Base-by-base conservation (phyloP, 352 stramenopile genomes). In the Phytopythium chamaehyphon region DNA sequence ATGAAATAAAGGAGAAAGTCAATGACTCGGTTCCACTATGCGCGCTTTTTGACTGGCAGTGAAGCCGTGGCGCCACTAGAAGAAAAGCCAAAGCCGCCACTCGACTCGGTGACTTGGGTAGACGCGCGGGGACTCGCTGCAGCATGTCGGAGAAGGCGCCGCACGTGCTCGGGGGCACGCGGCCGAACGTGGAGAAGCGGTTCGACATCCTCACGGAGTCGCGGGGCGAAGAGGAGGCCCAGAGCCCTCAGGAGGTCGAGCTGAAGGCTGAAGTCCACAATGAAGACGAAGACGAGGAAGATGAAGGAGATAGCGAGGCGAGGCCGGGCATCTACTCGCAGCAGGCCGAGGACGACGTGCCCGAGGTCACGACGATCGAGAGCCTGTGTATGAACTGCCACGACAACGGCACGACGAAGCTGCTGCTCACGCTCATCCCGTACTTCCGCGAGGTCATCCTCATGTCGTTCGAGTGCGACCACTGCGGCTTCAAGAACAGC, bases 371-470 rank as follows among this genome's bases (percentile, higher is more conserved):
- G 10, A 74, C 67, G 23, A 68, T 87, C 42, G 69, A 88, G 47
- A 96, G 86, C 64, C 45, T 96, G 51, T 98, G 93, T 59, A 96
- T 96, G 68, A 88, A 88, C 60, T 98, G 93, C 67, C 62, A 74
- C 38, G 71, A 90, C 8, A 65, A 95, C 36, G 93, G 88, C 56
- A 85, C 62, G 19, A 98, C 93, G 12, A 83, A 84, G 40, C 68
- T 98, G 40, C 72, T 98, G 51, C 71, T 96, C 16, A 98, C 91
- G 11, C 83, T 92, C 51, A 96, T 98, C 59, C 94, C 94, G 24
- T 93, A 95, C 66, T 98, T 98, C 69, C 83, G 90, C 21, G 88
- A 98, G 59, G 77, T 98, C 36, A 97, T 98, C 56, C 66, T 98
- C 42, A 96, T 96, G 73, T 92, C 82, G 14, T 96, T 98, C 48